phyloP scores from a whole-genome alignment of 2,329 filamentous ascomycete genomes.

The Corinectria fuckeliana region DNA sequence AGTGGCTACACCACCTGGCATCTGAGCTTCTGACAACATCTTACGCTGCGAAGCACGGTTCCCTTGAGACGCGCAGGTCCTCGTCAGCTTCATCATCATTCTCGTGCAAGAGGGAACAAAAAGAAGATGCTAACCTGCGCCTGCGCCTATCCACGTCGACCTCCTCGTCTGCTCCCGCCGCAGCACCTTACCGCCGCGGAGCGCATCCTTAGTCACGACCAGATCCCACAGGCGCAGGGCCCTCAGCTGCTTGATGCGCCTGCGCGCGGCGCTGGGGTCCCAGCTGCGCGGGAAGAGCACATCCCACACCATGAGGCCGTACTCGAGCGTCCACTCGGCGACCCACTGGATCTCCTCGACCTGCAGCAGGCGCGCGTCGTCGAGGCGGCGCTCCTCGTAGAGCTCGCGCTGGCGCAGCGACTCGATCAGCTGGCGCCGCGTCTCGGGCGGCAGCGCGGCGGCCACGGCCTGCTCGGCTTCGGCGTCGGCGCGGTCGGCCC shows the following conservation, averaged over 20 bases:
- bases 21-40: not conserved
- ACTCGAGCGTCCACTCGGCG: slow-evolving; percentile 38
- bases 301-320: slow-evolving; percentile 33
- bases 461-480: not conserved
- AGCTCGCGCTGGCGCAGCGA: slow-evolving; percentile 10
- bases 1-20: not conserved
- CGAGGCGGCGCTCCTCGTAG: slow-evolving; percentile 12
- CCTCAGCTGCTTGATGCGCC: slow-evolving; percentile 24
- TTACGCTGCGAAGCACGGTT: not conserved
- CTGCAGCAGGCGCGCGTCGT: slow-evolving; percentile 11
- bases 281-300: slow-evolving; percentile 13
- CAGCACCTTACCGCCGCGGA: slow-evolving; percentile 22
- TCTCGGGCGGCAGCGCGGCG: not conserved
- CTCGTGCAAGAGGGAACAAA: not conserved
- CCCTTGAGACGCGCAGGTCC: not conserved
- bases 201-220: slow-evolving; percentile 29
- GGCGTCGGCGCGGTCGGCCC: slow-evolving; percentile 4
- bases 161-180: slow-evolving; percentile 15
- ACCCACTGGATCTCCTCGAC: slow-evolving; percentile 38
- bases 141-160: slow-evolving; percentile 18
- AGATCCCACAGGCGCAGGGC: slow-evolving; percentile 31
- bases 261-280: not conserved
- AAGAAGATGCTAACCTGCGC: not conserved
- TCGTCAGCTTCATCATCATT: not conserved
- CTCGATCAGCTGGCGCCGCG: slow-evolving; percentile 10